These are phyloP conservation scores for Excoecaria agallocha DNA, from an alignment of 345 rosid species.

Conservation along the genomic window DNA sequence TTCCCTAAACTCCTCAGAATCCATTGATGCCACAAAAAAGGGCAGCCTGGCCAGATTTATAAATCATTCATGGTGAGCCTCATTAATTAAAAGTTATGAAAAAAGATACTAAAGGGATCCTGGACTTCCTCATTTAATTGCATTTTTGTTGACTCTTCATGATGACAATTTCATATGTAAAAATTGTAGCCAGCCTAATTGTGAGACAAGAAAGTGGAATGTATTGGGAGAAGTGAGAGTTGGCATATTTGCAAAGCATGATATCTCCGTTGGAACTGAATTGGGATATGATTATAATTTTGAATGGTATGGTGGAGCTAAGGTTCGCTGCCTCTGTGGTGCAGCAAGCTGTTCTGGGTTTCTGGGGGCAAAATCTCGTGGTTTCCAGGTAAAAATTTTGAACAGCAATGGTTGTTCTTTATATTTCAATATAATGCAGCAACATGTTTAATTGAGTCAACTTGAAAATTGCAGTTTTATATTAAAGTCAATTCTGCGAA, in stretches of 20 bases:
- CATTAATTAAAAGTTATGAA: slow-evolving; percentile 15
- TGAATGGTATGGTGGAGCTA: slow-evolving; percentile 97
- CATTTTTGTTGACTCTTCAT: neutral
- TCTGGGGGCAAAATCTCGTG: slow-evolving; percentile 97
- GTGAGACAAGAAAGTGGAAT: slow-evolving; percentile 98
- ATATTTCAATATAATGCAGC: neutral
- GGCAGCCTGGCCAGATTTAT: slow-evolving; percentile 96
- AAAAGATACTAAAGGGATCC: neutral
- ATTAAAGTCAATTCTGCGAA: neutral
- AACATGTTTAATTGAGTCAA: neutral
- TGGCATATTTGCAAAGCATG: slow-evolving; percentile 90
- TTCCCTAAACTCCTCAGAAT: slow-evolving; percentile 74
- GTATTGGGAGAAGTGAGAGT: slow-evolving; percentile 90
- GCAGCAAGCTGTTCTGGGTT: slow-evolving; percentile 83
- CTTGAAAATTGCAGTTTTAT: slow-evolving; percentile 2
- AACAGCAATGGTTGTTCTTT: neutral
- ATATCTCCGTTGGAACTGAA: slow-evolving; percentile 61
- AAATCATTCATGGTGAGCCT: slow-evolving; percentile 91
- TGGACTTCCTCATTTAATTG: neutral
- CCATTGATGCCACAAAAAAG: slow-evolving; percentile 87
- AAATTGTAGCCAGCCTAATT: slow-evolving; percentile 73
- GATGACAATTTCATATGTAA: slow-evolving; percentile 10
- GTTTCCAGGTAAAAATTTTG: slow-evolving; percentile 69
- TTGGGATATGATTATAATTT: slow-evolving; percentile 86
- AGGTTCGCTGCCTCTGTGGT: slow-evolving; percentile 96